Evolutionary conservation across 352 stramenopile genomes (phyloP).

Genomic region (Globisporangium recalcitrans): DNA sequence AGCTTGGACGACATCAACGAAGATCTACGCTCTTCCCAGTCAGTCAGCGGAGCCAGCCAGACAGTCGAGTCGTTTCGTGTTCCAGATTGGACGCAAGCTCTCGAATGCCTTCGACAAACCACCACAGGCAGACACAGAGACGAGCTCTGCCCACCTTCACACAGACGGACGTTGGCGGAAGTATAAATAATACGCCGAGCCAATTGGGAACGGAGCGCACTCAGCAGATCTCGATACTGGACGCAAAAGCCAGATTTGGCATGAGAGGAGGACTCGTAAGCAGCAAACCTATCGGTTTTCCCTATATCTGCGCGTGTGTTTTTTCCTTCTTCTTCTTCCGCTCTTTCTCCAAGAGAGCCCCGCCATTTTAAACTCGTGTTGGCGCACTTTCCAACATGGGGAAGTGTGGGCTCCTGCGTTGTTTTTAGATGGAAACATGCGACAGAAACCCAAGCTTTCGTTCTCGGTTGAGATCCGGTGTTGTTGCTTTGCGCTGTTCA

Average conservation of each 20-base stretch:
- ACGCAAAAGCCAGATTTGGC: not conserved
- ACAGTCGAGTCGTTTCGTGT: not conserved
- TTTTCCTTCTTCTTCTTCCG: not conserved
- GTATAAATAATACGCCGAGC: constrained; percentile 1
- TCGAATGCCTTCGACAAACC: not conserved
- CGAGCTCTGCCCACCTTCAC: not conserved
- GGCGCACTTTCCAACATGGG: too few relatives aligned
- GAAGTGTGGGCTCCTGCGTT: not conserved
- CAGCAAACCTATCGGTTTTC: not conserved
- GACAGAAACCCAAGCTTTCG: not conserved
- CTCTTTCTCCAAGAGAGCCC: not conserved
- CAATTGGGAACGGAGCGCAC: not conserved
- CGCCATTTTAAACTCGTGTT: not conserved
- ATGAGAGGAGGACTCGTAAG: not conserved
- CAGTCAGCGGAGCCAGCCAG: not conserved
- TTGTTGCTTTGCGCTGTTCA: not conserved
- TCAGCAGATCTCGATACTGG: not conserved
- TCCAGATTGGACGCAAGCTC: not conserved
- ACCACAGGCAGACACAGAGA: not conserved
- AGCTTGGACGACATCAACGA: constrained; percentile 12
- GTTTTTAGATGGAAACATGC: not conserved
- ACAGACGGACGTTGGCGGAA: not conserved
- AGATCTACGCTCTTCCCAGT: not conserved
- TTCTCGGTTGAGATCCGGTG: not conserved
- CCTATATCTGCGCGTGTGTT: not conserved